Conservation (phyloP, 140 eudicot species). For the Anethum foeniculum region DNA sequence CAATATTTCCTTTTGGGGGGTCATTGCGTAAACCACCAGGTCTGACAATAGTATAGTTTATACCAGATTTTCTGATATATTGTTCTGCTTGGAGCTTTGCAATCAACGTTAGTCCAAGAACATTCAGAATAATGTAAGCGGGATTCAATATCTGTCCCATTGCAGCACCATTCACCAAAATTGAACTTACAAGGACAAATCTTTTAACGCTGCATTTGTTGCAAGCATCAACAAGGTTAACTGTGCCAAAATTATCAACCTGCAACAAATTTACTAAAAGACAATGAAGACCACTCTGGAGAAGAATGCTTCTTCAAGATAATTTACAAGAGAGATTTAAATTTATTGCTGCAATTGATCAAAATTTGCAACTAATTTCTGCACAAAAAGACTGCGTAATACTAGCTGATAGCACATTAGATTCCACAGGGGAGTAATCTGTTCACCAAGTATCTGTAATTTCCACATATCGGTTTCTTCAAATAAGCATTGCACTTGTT, state of each 20-base stretch:
- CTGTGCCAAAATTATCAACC: constrained; percentile 94
- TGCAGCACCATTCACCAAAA: constrained; percentile 93
- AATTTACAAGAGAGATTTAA: neutral
- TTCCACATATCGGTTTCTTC: neutral
- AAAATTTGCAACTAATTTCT: neutral
- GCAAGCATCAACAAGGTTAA: constrained; percentile 90
- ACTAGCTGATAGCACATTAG: neutral
- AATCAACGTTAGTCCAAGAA: constrained; percentile 70
- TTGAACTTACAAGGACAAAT: constrained; percentile 77
- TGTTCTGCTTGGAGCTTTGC: constrained; percentile 96
- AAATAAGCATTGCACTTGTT: neutral
- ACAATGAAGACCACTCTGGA: neutral
- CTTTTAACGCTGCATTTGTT: constrained; percentile 61
- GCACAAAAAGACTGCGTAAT: neutral
- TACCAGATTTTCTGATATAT: constrained; percentile 77
- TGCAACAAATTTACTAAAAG: constrained; percentile 18
- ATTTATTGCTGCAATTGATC: neutral
- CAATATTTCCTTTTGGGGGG: constrained; percentile 82
- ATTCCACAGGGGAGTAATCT: neutral
- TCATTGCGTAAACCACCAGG: constrained; percentile 88
- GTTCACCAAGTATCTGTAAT: neutral
- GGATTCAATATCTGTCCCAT: constrained; percentile 94
- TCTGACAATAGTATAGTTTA: constrained; percentile 78
- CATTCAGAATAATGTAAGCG: constrained; percentile 78
- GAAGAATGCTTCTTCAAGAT: neutral